phyloP scores from a whole-genome alignment of 1,284 basidiomycete genomes.

The Cryptococcus jaspeensis region DNA sequence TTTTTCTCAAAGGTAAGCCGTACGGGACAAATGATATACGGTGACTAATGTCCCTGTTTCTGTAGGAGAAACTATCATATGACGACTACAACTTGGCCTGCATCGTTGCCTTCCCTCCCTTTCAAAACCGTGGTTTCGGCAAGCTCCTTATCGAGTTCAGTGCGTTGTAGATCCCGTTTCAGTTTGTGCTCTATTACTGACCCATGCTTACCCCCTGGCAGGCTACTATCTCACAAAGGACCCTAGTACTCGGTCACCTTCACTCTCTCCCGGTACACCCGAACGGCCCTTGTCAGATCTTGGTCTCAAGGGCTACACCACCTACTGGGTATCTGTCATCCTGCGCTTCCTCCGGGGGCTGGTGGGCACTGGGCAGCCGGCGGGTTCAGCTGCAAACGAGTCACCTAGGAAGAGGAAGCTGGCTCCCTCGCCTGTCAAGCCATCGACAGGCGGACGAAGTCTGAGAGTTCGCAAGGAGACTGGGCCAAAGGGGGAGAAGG shows the following conservation, averaged over 20 bases:
- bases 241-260: constrained; percentile 45
- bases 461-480: constrained; percentile 20
- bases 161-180: constrained; percentile 50
- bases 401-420: constrained; percentile 8
- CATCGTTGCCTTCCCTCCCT: constrained; percentile 93
- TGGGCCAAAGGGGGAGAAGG: constrained; percentile 8
- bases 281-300: constrained; percentile 93
- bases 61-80: constrained; percentile 90
- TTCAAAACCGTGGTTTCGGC: constrained; percentile 85
- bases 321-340: constrained; percentile 85
- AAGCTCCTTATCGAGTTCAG: constrained; percentile 98
- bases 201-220: constrained; percentile 37
- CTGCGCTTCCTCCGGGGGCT: constrained; percentile 73
- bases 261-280: constrained; percentile 81
- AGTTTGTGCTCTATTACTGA: background rate
- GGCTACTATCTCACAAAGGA: constrained; percentile 86
- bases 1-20: constrained; percentile 86
- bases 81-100: constrained; percentile 98
- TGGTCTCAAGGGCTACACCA: constrained; percentile 84
- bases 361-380: constrained; percentile 29
- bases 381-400: constrained; percentile 1
- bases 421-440: constrained; percentile 9
- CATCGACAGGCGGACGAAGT: constrained; percentile 13
- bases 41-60: background rate
- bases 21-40: background rate